Conservation (phyloP, 2,329 filamentous ascomycete genomes). For the Arthroderma uncinatum region DNA sequence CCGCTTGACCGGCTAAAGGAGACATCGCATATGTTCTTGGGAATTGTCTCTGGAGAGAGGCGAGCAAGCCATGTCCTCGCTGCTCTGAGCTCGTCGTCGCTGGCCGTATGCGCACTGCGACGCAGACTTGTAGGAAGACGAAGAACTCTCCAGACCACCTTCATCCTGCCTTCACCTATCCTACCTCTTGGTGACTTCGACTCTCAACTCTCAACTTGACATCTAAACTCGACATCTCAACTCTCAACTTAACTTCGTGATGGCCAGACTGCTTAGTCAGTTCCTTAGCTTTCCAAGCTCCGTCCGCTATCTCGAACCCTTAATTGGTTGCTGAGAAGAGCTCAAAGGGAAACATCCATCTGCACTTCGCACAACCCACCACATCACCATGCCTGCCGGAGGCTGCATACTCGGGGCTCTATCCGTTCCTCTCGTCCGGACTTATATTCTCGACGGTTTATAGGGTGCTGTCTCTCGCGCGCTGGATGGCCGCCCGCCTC, state of each 20-base stretch:
- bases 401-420: not conserved
- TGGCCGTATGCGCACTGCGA: not conserved
- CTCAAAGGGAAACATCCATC: not conserved
- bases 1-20: slow-evolving; percentile 54
- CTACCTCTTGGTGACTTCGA: too few species aligned
- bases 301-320: not conserved
- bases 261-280: not conserved
- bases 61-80: slow-evolving; percentile 40
- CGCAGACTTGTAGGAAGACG: not conserved
- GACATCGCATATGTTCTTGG: slow-evolving; percentile 46
- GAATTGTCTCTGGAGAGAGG: slow-evolving; percentile 45
- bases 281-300: not conserved
- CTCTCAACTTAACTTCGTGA: not conserved
- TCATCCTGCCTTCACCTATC: not conserved
- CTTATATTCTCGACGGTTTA: not conserved
- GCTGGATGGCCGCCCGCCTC: not conserved
- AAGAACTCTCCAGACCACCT: not conserved
- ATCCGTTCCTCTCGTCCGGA: not conserved
- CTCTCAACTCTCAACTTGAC: not conserved
- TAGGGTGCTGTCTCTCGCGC: not conserved
- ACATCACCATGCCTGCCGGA: not conserved
- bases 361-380: not conserved
- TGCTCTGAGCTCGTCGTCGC: not conserved
- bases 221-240: not conserved
- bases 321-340: not conserved